These are phyloP conservation scores for Yamadazyma philogaea DNA, from an alignment of 805 yeast species.

Conservation along the genomic window DNA sequence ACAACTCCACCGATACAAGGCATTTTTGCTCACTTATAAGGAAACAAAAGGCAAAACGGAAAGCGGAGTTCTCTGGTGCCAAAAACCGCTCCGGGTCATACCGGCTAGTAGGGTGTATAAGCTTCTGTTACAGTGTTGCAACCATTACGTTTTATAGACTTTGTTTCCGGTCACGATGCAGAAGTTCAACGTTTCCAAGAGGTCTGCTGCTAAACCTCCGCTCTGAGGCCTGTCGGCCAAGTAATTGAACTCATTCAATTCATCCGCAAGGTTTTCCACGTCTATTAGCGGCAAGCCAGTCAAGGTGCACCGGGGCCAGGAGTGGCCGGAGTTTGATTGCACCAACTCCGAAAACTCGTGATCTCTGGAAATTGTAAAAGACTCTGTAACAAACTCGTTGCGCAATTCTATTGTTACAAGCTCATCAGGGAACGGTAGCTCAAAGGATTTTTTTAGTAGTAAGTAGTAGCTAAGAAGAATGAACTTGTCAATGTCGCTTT, in stretches of 20 bases:
- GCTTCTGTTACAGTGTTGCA: no score
- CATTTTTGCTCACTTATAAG: conserved; percentile 1
- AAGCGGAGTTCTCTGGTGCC: neutral
- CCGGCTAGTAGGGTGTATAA: no score
- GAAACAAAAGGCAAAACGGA: neutral
- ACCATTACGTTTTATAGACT: conserved; percentile 18
- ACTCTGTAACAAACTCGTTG: conserved; percentile 32
- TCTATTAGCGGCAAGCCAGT: conserved; percentile 37
- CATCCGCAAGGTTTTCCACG: conserved; percentile 31
- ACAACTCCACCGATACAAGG: no score
- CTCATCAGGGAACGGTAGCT: conserved; percentile 15
- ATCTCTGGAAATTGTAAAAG: conserved; percentile 21
- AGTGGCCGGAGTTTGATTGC: conserved; percentile 30
- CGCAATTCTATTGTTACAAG: conserved; percentile 22
- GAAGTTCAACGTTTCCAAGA: conserved; percentile 25
- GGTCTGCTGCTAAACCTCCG: conserved; percentile 13
- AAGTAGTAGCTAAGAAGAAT: conserved; percentile 13
- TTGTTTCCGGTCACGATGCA: conserved; percentile 39
- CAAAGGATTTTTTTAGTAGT: conserved; percentile 3
- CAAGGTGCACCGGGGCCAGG: conserved; percentile 36
- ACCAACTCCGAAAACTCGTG: conserved; percentile 18
- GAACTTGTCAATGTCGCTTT: conserved; percentile 15
- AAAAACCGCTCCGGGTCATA: neutral
- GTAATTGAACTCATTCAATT: conserved; percentile 29
- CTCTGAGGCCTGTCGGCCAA: conserved; percentile 12